A percentile compares a stretch with the other conserved stretches of the same genome.
Conservation (phyloP, 2,329 filamentous ascomycete species). For the Beauveria sp. region DNA sequence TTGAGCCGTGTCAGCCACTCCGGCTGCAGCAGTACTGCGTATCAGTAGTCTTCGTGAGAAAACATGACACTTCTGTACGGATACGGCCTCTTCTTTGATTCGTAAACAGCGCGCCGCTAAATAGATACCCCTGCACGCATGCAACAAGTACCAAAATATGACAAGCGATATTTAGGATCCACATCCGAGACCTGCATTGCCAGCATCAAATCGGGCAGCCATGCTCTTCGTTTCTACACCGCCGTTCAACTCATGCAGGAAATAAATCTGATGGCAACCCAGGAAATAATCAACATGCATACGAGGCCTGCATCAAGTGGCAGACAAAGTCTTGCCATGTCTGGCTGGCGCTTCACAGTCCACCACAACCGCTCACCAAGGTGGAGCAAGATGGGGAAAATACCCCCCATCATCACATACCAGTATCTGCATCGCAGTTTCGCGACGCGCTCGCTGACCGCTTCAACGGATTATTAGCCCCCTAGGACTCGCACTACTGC, state of each 20-base stretch:
- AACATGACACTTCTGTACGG: neutral
- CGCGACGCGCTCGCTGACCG: constrained; percentile 7
- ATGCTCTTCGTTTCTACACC: constrained; percentile 4
- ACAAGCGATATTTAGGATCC: neutral
- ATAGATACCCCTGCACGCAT: neutral
- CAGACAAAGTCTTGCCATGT: neutral
- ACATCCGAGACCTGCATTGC: constrained; percentile 7
- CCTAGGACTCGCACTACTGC: constrained; percentile 2
- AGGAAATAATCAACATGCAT: neutral
- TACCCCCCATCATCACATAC: neutral
- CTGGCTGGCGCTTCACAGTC: neutral
- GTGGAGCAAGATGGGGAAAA: neutral
- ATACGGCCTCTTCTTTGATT: neutral
- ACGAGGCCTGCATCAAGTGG: neutral
- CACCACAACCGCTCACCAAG: neutral
- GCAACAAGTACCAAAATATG: neutral
- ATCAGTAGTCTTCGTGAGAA: neutral
- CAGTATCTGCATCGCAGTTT: neutral
- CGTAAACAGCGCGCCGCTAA: neutral
- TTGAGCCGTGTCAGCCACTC: neutral
- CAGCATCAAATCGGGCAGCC: constrained; percentile 9
- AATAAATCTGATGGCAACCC: neutral
- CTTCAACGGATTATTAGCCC: neutral
- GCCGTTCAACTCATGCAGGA: constrained; percentile 4
- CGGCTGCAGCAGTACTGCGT: neutral